Evolutionary conservation across 495 filamentous ascomycete species (phyloP).

Genomic region (Immersiella caudata): DNA sequence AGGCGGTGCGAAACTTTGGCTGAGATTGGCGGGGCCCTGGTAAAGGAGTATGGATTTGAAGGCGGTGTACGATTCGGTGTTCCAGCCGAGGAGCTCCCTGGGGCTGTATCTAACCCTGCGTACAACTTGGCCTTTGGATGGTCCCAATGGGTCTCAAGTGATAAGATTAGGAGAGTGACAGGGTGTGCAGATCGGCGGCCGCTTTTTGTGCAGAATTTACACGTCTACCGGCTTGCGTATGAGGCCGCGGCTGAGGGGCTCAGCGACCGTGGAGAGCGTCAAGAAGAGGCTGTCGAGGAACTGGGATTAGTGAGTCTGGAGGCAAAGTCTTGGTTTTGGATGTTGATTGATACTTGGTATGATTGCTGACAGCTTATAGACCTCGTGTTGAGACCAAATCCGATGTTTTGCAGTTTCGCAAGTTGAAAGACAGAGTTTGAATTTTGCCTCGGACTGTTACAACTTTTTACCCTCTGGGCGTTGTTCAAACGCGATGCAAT

Average conservation of each 20-base stretch:
- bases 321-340: background rate
- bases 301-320: background rate
- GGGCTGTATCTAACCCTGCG: slow-evolving; percentile 15
- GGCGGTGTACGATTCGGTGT: slow-evolving; percentile 28
- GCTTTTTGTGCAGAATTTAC: slow-evolving; percentile 41
- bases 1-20: slow-evolving; percentile 43
- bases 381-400: too few species aligned
- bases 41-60: slow-evolving; percentile 39
- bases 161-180: slow-evolving; percentile 44
- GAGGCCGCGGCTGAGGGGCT: slow-evolving; percentile 36
- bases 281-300: background rate
- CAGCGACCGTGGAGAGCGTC: background rate
- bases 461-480: too few species aligned
- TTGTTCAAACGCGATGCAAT: too few species aligned
- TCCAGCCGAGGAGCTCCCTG: slow-evolving; percentile 6
- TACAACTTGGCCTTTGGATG: slow-evolving; percentile 33
- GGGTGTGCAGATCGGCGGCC: slow-evolving; percentile 44
- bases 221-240: slow-evolving; percentile 43
- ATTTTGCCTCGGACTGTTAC: too few species aligned
- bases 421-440: too few species aligned
- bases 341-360: background rate
- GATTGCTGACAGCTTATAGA: too few species aligned
- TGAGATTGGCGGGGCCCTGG: slow-evolving; percentile 38
- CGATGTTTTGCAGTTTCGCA: too few species aligned
- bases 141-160: slow-evolving; percentile 46